A percentile compares a stretch with the other conserved stretches of the same genome.
Evolutionary conservation across 1,284 basidiomycete genomes (phyloP).

Genomic region (Macrocybe sp.): DNA sequence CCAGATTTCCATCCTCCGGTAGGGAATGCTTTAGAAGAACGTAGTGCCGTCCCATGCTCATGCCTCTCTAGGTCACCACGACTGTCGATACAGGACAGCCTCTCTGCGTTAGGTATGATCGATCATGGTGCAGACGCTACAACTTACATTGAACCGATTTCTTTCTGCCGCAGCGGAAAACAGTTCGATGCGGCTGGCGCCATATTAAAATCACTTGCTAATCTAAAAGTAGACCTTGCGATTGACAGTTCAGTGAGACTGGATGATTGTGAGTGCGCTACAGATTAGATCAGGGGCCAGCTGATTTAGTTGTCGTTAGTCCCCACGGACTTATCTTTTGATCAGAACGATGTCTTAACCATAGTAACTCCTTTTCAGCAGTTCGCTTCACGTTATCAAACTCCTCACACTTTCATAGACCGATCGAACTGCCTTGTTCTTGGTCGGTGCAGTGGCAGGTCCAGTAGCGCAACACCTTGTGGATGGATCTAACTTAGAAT

Average conservation of each 20-base stretch:
- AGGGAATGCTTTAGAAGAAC: constrained; percentile 9
- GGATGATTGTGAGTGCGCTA: constrained; percentile 46
- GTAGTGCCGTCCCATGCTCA: not conserved
- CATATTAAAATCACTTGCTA: constrained; percentile 58
- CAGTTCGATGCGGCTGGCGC: constrained; percentile 60
- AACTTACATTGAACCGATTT: not conserved
- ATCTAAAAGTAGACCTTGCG: constrained; percentile 51
- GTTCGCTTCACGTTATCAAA: not conserved
- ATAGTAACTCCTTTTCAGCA: constrained; percentile 33
- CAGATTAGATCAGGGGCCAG: not conserved
- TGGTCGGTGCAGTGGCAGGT: constrained; percentile 65
- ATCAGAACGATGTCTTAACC: constrained; percentile 57
- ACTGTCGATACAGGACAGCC: constrained; percentile 49
- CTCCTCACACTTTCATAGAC: constrained; percentile 33
- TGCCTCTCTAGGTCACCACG: constrained; percentile 40
- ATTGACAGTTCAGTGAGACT: constrained; percentile 46
- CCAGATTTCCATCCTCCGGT: constrained; percentile 47
- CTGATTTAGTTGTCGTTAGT: constrained; percentile 26
- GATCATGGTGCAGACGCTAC: not conserved
- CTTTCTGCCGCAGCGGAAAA: constrained; percentile 38
- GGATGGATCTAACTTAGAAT: constrained; percentile 49
- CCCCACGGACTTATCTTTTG: constrained; percentile 57
- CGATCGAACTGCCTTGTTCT: constrained; percentile 59
- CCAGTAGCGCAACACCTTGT: constrained; percentile 69
- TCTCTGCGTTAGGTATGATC: constrained; percentile 48